phyloP scores from a whole-genome alignment of 768 basidiomycete genomes.

The Pisolithus tinctorius region DNA sequence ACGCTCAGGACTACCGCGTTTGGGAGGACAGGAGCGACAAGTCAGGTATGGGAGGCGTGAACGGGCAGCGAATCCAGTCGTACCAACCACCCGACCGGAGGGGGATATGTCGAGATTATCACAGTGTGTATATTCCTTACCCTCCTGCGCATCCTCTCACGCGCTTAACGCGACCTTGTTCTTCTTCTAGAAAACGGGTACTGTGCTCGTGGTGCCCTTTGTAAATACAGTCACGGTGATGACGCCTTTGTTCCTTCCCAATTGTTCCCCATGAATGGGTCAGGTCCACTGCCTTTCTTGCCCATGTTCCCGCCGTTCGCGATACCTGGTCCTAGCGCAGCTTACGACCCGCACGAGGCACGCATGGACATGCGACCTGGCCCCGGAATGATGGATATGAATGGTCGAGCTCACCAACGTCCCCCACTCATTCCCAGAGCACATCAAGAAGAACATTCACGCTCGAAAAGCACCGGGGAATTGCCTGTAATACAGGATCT shows the following conservation, averaged over 20 bases:
- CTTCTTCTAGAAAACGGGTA: conserved; percentile 70
- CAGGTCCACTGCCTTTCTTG: conserved; percentile 53
- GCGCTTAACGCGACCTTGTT: conserved; percentile 6
- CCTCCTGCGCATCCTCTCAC: not conserved
- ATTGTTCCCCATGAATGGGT: conserved; percentile 50
- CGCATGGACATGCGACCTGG: conserved; percentile 73
- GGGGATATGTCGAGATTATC: conserved; percentile 86
- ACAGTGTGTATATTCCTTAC: conserved; percentile 53
- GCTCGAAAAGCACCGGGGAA: conserved; percentile 53
- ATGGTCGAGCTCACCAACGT: conserved; percentile 38
- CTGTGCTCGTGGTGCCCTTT: conserved; percentile 81
- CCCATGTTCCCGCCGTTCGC: conserved; percentile 66
- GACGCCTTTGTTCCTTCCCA: conserved; percentile 76
- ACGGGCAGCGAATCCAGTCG: conserved; percentile 45
- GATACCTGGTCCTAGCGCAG: conserved; percentile 36
- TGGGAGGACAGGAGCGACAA: conserved; percentile 27
- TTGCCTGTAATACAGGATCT: conserved; percentile 81
- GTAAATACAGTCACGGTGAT: conserved; percentile 91
- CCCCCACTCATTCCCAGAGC: conserved; percentile 51
- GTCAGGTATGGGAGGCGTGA: conserved; percentile 20
- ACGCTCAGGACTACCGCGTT: conserved; percentile 34
- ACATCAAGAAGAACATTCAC: conserved; percentile 46
- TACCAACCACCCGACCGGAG: conserved; percentile 70
- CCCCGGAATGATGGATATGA: conserved; percentile 23
- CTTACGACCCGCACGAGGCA: conserved; percentile 75